Evolutionary conservation across 2,329 filamentous ascomycete species (phyloP), one percentile per base, ranked within the genome.

Genomic region (Pyrenophora tritici-repentis): DNA sequence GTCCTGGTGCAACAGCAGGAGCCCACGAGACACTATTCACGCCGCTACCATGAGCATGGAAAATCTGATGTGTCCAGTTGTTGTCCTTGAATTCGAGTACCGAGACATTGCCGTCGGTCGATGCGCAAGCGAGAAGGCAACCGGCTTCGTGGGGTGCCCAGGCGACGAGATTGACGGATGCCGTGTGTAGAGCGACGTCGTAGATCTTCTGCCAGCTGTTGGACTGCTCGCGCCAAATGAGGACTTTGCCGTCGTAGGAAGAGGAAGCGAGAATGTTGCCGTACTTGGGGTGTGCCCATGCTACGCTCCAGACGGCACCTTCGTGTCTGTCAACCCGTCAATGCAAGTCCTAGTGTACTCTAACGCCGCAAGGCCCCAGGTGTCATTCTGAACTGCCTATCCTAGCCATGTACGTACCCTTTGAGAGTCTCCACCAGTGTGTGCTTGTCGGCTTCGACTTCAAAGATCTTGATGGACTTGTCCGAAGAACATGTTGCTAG

Each of bases 391-490:
- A n/a, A 16, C 26, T 9, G 43, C n/a, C 17, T 18, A 33, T 40
- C 22, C 14, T 17, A 12, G 22, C 16, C n/a, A 7, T 44, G 50
- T 29, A 71, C 79, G 69, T 83, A 95, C 91, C 93, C 93, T 78
- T 96, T 96, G 61, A 99, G 80, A 20, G 94, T 99, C 79, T 97
- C 93, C 29, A 90, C 84, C 65, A 97, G 79, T 59, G 90, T 85
- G 77, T 99, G 93, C 63, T 88, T 84, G 66, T 97, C 92, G 68
- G 91, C 91, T 70, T 97, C 93, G 48, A 99, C 88, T 77, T 99
- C 94, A 73, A 97, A 99, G 72, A 99, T 97, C 81, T 97, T 97
- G 81, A 99, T 96, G 40, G 93, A 97, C 74, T 94, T 92, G 78
- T 99, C 94, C 62, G 93, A 97, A 31, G 92, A 97, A 78, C 94